Evolutionary conservation across 2,329 filamentous ascomycete species (phyloP).

Genomic region (Stemphylium beticola): DNA sequence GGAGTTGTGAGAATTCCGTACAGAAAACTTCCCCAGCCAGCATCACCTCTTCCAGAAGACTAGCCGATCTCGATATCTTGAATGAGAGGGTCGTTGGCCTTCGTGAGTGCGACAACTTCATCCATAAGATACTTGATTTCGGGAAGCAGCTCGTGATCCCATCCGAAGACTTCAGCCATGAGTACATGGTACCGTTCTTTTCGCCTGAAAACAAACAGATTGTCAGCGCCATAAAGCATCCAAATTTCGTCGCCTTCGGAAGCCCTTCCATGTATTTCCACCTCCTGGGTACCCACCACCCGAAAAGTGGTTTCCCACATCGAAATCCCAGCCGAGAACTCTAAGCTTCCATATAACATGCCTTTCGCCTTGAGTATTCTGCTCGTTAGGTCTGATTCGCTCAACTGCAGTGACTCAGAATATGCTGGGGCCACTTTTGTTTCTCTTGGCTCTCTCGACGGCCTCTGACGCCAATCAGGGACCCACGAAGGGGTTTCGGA

Average conservation of each 20-base stretch:
- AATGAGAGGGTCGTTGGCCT: not conserved
- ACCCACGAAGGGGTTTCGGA: not conserved
- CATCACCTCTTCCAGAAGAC: not conserved
- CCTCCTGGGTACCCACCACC: not conserved
- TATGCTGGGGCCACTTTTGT: not conserved
- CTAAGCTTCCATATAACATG: too few relatives aligned
- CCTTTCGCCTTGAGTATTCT: too few relatives aligned
- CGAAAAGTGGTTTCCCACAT: not conserved
- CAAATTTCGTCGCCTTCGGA: not conserved
- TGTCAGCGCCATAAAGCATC: not conserved
- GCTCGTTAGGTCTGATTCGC: not conserved
- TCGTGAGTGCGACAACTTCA: not conserved
- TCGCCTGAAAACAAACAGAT: not conserved
- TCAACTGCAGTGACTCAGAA: not conserved
- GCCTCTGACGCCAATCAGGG: not conserved
- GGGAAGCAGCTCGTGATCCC: not conserved
- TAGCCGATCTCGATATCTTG: not conserved
- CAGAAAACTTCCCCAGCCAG: not conserved
- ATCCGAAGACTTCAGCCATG: not conserved
- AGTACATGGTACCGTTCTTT: not conserved
- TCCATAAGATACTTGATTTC: not conserved
- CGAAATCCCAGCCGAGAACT: not conserved
- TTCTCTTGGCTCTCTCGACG: not conserved
- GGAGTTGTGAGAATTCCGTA: not conserved
- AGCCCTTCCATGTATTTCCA: not conserved